Base-by-base conservation (phyloP, 2,329 filamentous ascomycete genomes). In the Cordyceps militaris region DNA sequence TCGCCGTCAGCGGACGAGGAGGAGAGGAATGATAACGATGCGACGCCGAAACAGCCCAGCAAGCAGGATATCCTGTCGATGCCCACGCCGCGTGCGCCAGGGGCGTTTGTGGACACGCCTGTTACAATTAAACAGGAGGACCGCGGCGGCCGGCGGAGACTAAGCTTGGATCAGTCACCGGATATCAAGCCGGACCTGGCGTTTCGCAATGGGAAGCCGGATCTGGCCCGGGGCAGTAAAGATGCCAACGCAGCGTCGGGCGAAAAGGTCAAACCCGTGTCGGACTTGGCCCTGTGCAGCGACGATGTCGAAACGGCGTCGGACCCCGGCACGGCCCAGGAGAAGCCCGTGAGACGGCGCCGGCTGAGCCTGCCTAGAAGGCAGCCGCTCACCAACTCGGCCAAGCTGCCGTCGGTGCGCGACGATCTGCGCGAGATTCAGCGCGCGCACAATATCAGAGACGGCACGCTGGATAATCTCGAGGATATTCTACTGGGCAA, bases 391-490 rank as follows among this genome's bases (percentile, higher is more conserved):
- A 72, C 74, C 61, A 84, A 84, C 69, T 78, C 81, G 3, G 77
- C 77, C 54, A 78, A 74, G 58, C 79, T 74, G 3, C 76, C 79
- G 2, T 80, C 77, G 2, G 81, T 81, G 55, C 79, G 74, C 56
- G 80, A 83, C 58, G 82, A 85, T 62, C 68, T 84, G 28, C 70
- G 76, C 28, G 76, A 80, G 52, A 78, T 85, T 47, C 74, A 81
- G 61, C 74, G 74, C 16, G 71, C 69, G 46, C 76, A 83, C 63
- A 74, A 82, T 55, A 77, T 83, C 26, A 81, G 84, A 19, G 82
- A 84, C 63, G 82, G 79, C 1, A 84, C 81, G 0, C 67, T 83
- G n/a, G 81, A 84, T 49, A 79, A 84, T 60, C 71, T 84, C 30
- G 79, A 79, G 58, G 76, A 79, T 28, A 69, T 83, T 40, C 64